Percentiles rank a stretch among this genome's conserved stretches.
Conservation (phyloP, 148 eudicot genomes). For the Dysphania ambrosioides region DNA sequence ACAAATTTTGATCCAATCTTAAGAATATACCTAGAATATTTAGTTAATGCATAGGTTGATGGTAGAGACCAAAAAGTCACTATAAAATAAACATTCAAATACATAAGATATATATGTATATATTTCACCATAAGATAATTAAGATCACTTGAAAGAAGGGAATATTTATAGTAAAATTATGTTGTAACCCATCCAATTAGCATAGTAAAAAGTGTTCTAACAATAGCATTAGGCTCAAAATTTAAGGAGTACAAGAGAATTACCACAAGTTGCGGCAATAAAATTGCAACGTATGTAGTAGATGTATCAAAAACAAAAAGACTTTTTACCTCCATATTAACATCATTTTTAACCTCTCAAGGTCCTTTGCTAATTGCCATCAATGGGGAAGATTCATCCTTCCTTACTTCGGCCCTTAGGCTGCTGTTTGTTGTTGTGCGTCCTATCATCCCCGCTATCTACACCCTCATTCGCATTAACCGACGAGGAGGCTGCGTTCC, state of each 20-base stretch:
- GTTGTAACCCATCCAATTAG: background rate
- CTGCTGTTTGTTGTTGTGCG: slow-evolving; percentile 15
- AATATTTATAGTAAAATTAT: slow-evolving; percentile 6
- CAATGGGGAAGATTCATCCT: slow-evolving; percentile 26
- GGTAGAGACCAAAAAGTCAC: too few relatives aligned
- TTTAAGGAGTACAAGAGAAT: slow-evolving; percentile 7
- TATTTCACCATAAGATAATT: background rate
- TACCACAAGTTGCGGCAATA: slow-evolving; percentile 16
- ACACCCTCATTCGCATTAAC: slow-evolving; percentile 28
- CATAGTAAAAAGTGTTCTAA: slow-evolving; percentile 6
- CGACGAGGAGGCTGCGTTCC: slow-evolving; percentile 27
- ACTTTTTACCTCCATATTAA: slow-evolving; percentile 25
- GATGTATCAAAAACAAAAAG: slow-evolving; percentile 11
- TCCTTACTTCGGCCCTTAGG: slow-evolving; percentile 12
- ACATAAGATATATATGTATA: background rate
- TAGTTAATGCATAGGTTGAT: too few relatives aligned
- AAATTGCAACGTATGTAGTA: background rate
- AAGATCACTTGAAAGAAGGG: background rate
- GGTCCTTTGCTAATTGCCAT: slow-evolving; percentile 15
- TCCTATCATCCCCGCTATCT: background rate
- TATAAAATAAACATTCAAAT: too few relatives aligned
- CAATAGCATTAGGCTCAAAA: slow-evolving; percentile 14
- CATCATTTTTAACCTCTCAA: slow-evolving; percentile 10
- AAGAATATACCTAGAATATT: too few relatives aligned
- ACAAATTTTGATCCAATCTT: too few relatives aligned